Evolutionary conservation across 1,284 basidiomycete species (phyloP), one percentile per base, ranked within the genome.

Genomic region (Naganishia sp.): DNA sequence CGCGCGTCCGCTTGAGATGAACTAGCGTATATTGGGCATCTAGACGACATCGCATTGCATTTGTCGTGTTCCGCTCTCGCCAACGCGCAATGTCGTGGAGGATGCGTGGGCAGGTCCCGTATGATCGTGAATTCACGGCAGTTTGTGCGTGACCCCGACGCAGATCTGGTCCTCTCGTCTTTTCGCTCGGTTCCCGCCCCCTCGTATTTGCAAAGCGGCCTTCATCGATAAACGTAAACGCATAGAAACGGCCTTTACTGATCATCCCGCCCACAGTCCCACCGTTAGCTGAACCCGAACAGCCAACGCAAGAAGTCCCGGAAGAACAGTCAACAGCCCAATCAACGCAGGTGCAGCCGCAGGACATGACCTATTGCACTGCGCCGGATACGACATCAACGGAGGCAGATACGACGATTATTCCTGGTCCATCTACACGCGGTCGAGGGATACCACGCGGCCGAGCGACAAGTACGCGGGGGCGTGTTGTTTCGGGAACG

Each of bases 351-450:
- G 3, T 62, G 31, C 60, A 55, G 46, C 31, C 62, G 13, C 67
- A 13, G 58, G 66, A 49, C 47, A 18, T 32, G 31, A 46, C 47
- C 31, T 63, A 47, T 51, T 56, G 63, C 57, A 42, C 41, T 23
- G 55, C 28, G 31, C 57, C 51, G 13, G 45, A 54, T 50, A 60
- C 35, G 6, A 28, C 39, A 0, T 50, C 32, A 42, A 43, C 49
- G 1, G 58, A 61, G 11, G 60, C 60, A 21, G 60, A 63, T 21
- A 42, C 39, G 9, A 63, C 55, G 64, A 23, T 45, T 39, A 55
- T 68, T 4, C 41, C 55, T 23, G 65, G 72, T 69, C 79, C 80
- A 1, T 79, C 79, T 64, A 75, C 76, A 7, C 56, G 55, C 21
- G 35, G 63, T 7, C 31, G 63, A 17, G 63, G 55, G 23, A 65